A percentile compares a stretch with the other conserved stretches of the same genome.
Conservation (phyloP, 805 yeast species). For the Maudiozyma saulgeensis region DNA sequence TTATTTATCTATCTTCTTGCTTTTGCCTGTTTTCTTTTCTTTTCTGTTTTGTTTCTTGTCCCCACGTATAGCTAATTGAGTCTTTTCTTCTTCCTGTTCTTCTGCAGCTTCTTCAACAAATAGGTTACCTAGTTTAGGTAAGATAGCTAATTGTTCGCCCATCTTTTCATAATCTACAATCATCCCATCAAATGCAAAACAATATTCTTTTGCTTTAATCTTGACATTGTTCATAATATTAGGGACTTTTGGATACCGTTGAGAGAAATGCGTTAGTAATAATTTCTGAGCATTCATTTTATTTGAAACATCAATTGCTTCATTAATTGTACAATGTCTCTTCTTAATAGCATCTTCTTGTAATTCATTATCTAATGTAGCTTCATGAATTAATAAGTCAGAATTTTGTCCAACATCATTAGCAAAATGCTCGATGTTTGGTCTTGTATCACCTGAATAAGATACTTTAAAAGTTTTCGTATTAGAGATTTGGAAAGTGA, state of each 20-base stretch:
- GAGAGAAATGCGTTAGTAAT: constrained; percentile 85
- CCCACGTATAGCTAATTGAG: neutral
- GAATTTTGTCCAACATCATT: constrained; percentile 50
- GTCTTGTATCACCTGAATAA: constrained; percentile 94
- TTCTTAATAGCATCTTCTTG: constrained; percentile 70
- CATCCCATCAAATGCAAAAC: constrained; percentile 64
- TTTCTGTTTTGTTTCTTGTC: neutral
- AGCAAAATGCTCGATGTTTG: constrained; percentile 51
- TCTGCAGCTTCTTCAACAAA: constrained; percentile 25
- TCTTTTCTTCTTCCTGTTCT: neutral
- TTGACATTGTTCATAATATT: constrained; percentile 23
- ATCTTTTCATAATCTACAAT: constrained; percentile 38
- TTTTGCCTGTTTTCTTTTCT: neutral
- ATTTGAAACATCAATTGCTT: constrained; percentile 64
- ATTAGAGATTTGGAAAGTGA: constrained; percentile 35
- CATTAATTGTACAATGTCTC: constrained; percentile 80
- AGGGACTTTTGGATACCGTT: constrained; percentile 65
- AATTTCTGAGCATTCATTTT: constrained; percentile 64
- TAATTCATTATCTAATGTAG: constrained; percentile 77
- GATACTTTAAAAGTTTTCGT: constrained; percentile 52
- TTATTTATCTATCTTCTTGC: neutral
- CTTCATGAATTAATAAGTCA: constrained; percentile 83
- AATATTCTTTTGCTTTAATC: constrained; percentile 28
- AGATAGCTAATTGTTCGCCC: constrained; percentile 27
- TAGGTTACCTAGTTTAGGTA: constrained; percentile 23